These are phyloP conservation scores for Lachnum nothofagi DNA, from an alignment of 2,329 filamentous ascomycete species.

Conservation along the genomic window DNA sequence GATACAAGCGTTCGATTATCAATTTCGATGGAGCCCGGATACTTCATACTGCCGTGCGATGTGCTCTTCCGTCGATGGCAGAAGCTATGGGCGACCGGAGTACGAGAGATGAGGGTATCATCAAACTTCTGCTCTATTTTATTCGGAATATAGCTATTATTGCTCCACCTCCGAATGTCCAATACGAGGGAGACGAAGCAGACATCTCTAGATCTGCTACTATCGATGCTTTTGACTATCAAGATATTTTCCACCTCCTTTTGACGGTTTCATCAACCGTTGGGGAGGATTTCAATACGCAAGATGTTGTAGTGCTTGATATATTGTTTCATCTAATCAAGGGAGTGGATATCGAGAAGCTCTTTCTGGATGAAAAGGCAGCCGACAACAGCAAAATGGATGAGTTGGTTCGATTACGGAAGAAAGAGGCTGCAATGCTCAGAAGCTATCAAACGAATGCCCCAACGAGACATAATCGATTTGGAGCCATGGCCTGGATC, in stretches of 20 bases:
- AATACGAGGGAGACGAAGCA: conserved; percentile 80
- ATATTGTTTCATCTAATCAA: conserved; percentile 90
- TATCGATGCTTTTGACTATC: conserved; percentile 82
- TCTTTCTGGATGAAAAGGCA: conserved; percentile 79
- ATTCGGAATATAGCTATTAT: conserved; percentile 87
- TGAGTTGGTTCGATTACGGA: conserved; percentile 69
- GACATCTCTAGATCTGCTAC: conserved; percentile 83
- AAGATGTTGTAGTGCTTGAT: conserved; percentile 86
- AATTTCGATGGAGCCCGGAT: conserved; percentile 75
- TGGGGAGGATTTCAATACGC: conserved; percentile 83
- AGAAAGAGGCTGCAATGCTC: conserved; percentile 79
- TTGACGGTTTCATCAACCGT: conserved; percentile 88
- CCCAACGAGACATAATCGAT: conserved; percentile 84
- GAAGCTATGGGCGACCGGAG: conserved; percentile 69
- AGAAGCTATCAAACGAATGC: conserved; percentile 70
- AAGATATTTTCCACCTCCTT: conserved; percentile 82
- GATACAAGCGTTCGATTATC: conserved; percentile 84
- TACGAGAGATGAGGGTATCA: conserved; percentile 80
- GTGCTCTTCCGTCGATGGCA: conserved; percentile 82
- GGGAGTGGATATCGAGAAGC: conserved; percentile 73
- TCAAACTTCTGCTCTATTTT: conserved; percentile 84
- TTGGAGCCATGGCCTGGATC: conserved; percentile 96
- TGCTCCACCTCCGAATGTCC: conserved; percentile 63
- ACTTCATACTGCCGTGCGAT: conserved; percentile 72
- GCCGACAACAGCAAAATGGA: conserved; percentile 62